A percentile compares a stretch with the other conserved stretches of the same genome.
phyloP scores from a whole-genome alignment of 768 basidiomycete species.

The Filobasidium floriforme region DNA sequence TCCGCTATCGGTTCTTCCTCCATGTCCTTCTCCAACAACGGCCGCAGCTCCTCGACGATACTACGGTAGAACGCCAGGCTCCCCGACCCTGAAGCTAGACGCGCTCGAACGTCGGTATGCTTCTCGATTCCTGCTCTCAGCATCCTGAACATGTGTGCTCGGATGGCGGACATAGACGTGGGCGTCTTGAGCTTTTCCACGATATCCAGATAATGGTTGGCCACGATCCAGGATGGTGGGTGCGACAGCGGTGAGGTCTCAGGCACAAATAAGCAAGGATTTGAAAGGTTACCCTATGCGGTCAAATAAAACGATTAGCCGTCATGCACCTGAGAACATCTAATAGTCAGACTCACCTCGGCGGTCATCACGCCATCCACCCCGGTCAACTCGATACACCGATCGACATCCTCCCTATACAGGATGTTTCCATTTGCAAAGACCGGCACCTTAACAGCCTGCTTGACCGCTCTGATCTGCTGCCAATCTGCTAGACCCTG shows the following conservation, averaged over 20 bases:
- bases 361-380: slow-evolving; percentile 91
- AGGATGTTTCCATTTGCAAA: slow-evolving; percentile 96
- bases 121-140: slow-evolving; percentile 64
- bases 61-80: neutral
- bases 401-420: slow-evolving; percentile 69
- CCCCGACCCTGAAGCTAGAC: slow-evolving; percentile 4
- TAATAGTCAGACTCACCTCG: slow-evolving; percentile 48
- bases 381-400: slow-evolving; percentile 74
- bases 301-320: no score
- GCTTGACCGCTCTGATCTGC: slow-evolving; percentile 83
- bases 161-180: slow-evolving; percentile 67
- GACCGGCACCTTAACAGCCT: slow-evolving; percentile 78
- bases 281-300: slow-evolving; percentile 83
- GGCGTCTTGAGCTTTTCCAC: slow-evolving; percentile 62
- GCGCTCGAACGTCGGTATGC: slow-evolving; percentile 61
- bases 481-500: slow-evolving; percentile 81
- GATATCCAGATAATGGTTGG: slow-evolving; percentile 78
- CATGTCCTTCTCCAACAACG: slow-evolving; percentile 20
- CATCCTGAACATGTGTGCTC: slow-evolving; percentile 88
- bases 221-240: slow-evolving; percentile 53
- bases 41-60: slow-evolving; percentile 3
- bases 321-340: no score
- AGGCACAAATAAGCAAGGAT: slow-evolving; percentile 63
- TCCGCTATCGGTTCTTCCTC: slow-evolving; percentile 15
- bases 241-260: slow-evolving; percentile 33